Conservation (phyloP, 495 filamentous ascomycete genomes). For the Xylaria scruposa region DNA sequence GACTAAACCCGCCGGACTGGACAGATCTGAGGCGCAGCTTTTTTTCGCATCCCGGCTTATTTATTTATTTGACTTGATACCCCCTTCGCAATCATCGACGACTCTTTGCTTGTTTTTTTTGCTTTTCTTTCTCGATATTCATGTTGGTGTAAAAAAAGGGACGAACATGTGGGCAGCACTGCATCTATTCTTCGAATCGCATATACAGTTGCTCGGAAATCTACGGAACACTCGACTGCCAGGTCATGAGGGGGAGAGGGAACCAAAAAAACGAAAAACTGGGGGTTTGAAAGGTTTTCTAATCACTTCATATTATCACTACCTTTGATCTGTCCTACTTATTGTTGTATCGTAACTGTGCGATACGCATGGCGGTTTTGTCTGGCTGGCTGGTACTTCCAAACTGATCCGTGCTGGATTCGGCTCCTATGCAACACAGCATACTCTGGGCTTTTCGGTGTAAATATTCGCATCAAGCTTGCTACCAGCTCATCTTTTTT, state of each 20-base stretch:
- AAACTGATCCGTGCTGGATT: neutral
- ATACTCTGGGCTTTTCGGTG: neutral
- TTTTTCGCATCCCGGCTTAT: slow-evolving; percentile 5
- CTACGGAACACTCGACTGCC: neutral
- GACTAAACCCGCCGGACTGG: neutral
- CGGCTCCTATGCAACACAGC: neutral
- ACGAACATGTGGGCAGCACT: neutral
- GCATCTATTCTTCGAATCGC: slow-evolving; percentile 10
- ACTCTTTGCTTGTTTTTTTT: neutral
- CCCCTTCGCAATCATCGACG: slow-evolving; percentile 12
- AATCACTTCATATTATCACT: neutral
- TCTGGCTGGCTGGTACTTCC: neutral
- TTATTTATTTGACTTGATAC: slow-evolving; percentile 16
- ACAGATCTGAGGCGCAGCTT: neutral
- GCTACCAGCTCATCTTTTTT: neutral
- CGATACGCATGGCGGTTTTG: neutral
- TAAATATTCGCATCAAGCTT: slow-evolving; percentile 4
- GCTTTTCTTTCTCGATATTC: neutral
- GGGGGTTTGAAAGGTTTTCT: neutral
- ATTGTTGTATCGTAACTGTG: too few species aligned
- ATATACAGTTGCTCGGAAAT: neutral
- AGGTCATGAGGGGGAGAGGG: neutral
- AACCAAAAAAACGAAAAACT: neutral
- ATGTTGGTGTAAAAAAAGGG: slow-evolving; percentile 1
- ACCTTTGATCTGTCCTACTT: neutral